These are phyloP conservation scores for Ampelocalamus luodianensis DNA, from an alignment of 176 grass and related monocot species.

Conservation along the genomic window DNA sequence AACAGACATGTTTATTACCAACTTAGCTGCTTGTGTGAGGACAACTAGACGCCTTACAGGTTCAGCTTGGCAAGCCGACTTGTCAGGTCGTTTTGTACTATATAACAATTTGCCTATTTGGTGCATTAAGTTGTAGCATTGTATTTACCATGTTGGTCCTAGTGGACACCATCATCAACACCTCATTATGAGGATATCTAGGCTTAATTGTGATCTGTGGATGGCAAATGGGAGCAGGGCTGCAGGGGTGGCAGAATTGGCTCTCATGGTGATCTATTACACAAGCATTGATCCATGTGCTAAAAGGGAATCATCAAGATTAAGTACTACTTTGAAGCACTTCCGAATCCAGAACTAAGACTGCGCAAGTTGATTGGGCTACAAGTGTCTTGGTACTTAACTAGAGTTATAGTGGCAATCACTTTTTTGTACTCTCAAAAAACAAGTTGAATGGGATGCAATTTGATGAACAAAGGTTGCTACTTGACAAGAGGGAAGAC, in stretches of 20 bases:
- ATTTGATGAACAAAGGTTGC: not conserved
- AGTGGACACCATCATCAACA: constrained; percentile 46
- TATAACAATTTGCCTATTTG: constrained; percentile 29
- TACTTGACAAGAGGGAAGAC: not conserved
- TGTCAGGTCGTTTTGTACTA: constrained; percentile 15
- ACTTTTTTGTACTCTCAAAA: not conserved
- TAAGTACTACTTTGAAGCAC: constrained; percentile 17
- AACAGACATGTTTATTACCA: not conserved
- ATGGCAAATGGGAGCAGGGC: constrained; percentile 45
- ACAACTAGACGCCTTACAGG: constrained; percentile 25
- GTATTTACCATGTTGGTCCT: constrained; percentile 32
- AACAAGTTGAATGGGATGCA: not conserved
- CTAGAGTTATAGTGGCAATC: not conserved
- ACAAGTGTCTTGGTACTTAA: constrained; percentile 9
- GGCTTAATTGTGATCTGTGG: constrained; percentile 42
- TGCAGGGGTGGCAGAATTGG: constrained; percentile 17
- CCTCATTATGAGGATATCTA: constrained; percentile 26
- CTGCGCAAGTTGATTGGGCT: constrained; percentile 3
- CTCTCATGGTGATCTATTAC: not conserved
- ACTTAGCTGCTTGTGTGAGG: constrained; percentile 6
- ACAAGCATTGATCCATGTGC: constrained; percentile 46
- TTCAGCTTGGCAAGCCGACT: not conserved
- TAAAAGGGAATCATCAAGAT: constrained; percentile 6
- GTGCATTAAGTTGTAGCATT: constrained; percentile 26
- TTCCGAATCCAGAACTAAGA: constrained; percentile 33